phyloP scores from a whole-genome alignment of 306 rosid species.

The Citrullus colocynthis region DNA sequence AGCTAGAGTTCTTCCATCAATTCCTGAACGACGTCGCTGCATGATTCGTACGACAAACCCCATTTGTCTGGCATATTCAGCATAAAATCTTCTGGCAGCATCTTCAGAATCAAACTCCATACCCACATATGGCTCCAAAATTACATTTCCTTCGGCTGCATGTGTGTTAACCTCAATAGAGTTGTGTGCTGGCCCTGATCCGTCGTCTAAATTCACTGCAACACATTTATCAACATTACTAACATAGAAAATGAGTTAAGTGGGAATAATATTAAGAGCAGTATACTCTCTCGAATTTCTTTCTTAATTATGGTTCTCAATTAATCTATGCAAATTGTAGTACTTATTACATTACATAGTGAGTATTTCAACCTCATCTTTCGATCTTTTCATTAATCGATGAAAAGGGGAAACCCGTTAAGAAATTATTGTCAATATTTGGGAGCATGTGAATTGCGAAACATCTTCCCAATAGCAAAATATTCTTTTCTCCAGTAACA shows the following conservation, averaged over 20 bases:
- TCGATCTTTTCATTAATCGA: background rate
- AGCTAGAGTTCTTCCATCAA: constrained; percentile 88
- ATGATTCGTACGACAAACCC: constrained; percentile 75
- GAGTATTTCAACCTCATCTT: background rate
- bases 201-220: constrained; percentile 51
- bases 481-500: background rate
- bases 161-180: constrained; percentile 31
- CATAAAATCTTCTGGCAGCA: constrained; percentile 53
- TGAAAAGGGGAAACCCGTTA: background rate
- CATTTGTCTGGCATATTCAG: constrained; percentile 57
- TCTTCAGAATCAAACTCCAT: constrained; percentile 89
- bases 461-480: background rate
- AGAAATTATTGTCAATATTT: background rate
- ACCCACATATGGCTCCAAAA: constrained; percentile 64
- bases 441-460: background rate
- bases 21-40: constrained; percentile 83
- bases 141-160: constrained; percentile 32
- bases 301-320: background rate
- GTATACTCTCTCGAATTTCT: background rate
- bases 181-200: constrained; percentile 24
- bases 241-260: background rate
- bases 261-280: background rate
- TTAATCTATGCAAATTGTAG: background rate
- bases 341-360: background rate
- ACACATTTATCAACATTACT: constrained; percentile 2